phyloP scores from a whole-genome alignment of 495 filamentous ascomycete genomes.

The Rusavskia elegans region DNA sequence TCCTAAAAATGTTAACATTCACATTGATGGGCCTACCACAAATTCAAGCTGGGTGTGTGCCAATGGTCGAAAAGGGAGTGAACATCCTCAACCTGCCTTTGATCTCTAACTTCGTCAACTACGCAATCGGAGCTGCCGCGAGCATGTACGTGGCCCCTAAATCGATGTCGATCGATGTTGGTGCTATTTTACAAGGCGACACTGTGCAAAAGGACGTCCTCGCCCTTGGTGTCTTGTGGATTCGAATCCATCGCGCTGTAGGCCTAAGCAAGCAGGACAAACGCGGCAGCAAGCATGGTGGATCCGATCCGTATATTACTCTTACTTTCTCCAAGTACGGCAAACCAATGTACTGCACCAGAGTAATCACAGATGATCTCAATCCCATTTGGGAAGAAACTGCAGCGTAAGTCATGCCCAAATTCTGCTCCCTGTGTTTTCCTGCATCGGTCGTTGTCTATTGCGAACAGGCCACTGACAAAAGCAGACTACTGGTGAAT shows the following conservation, averaged over 20 bases:
- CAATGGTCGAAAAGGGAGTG: slow-evolving; percentile 74
- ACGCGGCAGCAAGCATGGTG: slow-evolving; percentile 68
- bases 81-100: slow-evolving; percentile 85
- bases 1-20: slow-evolving; percentile 81
- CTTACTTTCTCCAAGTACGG: slow-evolving; percentile 72
- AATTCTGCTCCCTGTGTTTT: background rate
- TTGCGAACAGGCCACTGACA: background rate
- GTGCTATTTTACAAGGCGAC: slow-evolving; percentile 79
- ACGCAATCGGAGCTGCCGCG: slow-evolving; percentile 73
- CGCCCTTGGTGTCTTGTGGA: slow-evolving; percentile 75
- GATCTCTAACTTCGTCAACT: slow-evolving; percentile 94
- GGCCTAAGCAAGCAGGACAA: slow-evolving; percentile 86
- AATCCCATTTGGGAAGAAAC: slow-evolving; percentile 90
- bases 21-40: slow-evolving; percentile 87
- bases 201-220: slow-evolving; percentile 76
- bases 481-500: slow-evolving; percentile 47
- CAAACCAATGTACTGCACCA: slow-evolving; percentile 94
- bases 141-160: slow-evolving; percentile 95
- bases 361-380: slow-evolving; percentile 85
- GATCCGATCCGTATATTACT: slow-evolving; percentile 82
- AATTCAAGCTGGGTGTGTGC: slow-evolving; percentile 78
- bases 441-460: background rate
- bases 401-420: slow-evolving; percentile 35
- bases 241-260: slow-evolving; percentile 73
- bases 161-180: slow-evolving; percentile 79